phyloP scores from a whole-genome alignment of 139 green algal species.

The Chlorokybus atmophyticus region DNA sequence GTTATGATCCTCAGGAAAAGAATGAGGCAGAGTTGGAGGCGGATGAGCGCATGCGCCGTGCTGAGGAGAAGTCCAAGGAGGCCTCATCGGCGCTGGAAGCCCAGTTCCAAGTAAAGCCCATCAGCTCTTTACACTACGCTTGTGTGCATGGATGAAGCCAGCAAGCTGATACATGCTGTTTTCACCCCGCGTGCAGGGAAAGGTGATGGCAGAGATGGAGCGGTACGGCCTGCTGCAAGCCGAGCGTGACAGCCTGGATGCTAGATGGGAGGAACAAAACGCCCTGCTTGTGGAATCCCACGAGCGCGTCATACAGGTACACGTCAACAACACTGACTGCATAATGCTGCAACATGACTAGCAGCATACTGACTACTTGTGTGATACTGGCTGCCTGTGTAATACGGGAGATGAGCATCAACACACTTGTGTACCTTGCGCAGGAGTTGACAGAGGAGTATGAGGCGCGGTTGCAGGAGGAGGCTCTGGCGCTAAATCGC shows the following conservation, averaged over 20 bases:
- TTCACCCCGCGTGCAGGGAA: too few relatives aligned
- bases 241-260: slow-evolving; percentile 63
- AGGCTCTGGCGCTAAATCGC: slow-evolving; percentile 45
- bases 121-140: too few relatives aligned
- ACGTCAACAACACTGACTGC: too few relatives aligned
- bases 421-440: too few relatives aligned
- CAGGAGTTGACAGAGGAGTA: slow-evolving; percentile 70
- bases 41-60: slow-evolving; percentile 55
- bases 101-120: slow-evolving; percentile 51
- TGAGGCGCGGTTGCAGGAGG: slow-evolving; percentile 51
- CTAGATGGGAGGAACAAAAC: slow-evolving; percentile 72
- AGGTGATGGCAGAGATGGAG: too few relatives aligned
- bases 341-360: too few relatives aligned
- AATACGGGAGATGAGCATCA: too few relatives aligned
- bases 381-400: too few relatives aligned
- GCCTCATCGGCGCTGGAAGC: slow-evolving; percentile 50
- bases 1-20: too few relatives aligned
- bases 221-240: slow-evolving; percentile 47
- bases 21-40: slow-evolving; percentile 66
- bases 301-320: slow-evolving; percentile 63
- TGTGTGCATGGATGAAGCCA: too few relatives aligned
- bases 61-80: slow-evolving; percentile 43
- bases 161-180: too few relatives aligned
- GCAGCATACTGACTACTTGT: too few relatives aligned
- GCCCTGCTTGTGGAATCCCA: slow-evolving; percentile 58